Conservation (phyloP, 2,329 filamentous ascomycete species). For the Alternaria novae-zelandiae region DNA sequence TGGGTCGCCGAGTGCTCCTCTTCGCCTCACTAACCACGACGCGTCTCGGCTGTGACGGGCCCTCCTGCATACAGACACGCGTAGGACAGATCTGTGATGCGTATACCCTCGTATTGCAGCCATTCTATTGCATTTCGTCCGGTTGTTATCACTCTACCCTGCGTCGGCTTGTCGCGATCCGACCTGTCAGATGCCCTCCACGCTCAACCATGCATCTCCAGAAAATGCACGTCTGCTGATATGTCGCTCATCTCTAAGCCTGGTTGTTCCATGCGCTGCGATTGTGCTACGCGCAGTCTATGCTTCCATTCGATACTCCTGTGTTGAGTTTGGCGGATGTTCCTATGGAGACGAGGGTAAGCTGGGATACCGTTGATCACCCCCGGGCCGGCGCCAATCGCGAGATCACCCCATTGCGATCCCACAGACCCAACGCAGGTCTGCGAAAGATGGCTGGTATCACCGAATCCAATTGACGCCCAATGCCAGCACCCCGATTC, state of each 20-base stretch:
- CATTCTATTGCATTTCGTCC: neutral
- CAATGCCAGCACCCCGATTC: constrained; percentile 1
- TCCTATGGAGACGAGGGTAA: constrained; percentile 9
- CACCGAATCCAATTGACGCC: neutral
- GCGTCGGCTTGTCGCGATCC: neutral
- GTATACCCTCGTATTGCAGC: constrained; percentile 3
- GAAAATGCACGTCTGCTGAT: neutral
- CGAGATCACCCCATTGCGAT: constrained; percentile 9
- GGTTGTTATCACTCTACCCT: neutral
- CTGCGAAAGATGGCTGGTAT: constrained; percentile 8
- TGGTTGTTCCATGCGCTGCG: neutral
- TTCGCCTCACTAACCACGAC: constrained; percentile 1
- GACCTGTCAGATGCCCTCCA: neutral
- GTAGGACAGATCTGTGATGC: neutral
- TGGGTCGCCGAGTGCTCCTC: constrained; percentile 4
- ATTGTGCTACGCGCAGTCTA: neutral
- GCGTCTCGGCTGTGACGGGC: constrained; percentile 6
- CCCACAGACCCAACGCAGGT: neutral
- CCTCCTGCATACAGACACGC: neutral
- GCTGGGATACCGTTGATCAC: constrained; percentile 24
- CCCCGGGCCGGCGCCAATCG: constrained; percentile 14
- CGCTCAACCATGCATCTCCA: neutral
- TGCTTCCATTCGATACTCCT: neutral
- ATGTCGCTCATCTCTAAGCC: neutral
- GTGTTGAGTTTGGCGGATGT: constrained; percentile 2